Conservation (phyloP, 306 rosid genomes). For the Bauhinia variegata region DNA sequence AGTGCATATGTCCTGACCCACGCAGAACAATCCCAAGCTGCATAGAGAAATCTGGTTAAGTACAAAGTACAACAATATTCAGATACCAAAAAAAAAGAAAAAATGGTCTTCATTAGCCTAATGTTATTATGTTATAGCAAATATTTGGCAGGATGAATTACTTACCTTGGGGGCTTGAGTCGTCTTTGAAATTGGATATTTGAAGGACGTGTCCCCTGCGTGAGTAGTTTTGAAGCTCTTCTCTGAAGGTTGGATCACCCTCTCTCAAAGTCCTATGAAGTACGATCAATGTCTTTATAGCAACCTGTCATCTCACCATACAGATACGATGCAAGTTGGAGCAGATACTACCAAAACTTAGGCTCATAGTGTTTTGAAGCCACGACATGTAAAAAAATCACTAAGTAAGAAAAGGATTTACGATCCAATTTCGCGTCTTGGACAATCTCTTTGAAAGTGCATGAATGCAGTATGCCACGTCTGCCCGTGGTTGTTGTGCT, state of each 20-base stretch:
- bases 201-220: conserved; percentile 70
- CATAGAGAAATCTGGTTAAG: conserved; percentile 42
- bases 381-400: background rate
- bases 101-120: conserved; percentile 20
- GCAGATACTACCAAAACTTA: conserved; percentile 12
- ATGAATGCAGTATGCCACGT: conserved; percentile 88
- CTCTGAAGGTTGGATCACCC: conserved; percentile 86
- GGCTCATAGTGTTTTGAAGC: background rate
- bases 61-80: conserved; percentile 20
- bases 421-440: conserved; percentile 89
- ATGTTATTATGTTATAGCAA: background rate
- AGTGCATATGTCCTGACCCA: conserved; percentile 88
- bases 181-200: conserved; percentile 88
- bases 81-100: too few relatives aligned
- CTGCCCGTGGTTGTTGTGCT: conserved; percentile 76
- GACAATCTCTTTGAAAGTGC: conserved; percentile 72
- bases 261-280: conserved; percentile 92
- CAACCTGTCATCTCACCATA: conserved; percentile 64
- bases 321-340: conserved; percentile 17
- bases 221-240: conserved; percentile 71
- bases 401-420: conserved; percentile 35
- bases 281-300: conserved; percentile 90
- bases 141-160: conserved; percentile 11
- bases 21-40: conserved; percentile 99
- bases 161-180: conserved; percentile 84